Conservation (phyloP, 164 flowering plant genomes). For the Magnolia sinica region DNA sequence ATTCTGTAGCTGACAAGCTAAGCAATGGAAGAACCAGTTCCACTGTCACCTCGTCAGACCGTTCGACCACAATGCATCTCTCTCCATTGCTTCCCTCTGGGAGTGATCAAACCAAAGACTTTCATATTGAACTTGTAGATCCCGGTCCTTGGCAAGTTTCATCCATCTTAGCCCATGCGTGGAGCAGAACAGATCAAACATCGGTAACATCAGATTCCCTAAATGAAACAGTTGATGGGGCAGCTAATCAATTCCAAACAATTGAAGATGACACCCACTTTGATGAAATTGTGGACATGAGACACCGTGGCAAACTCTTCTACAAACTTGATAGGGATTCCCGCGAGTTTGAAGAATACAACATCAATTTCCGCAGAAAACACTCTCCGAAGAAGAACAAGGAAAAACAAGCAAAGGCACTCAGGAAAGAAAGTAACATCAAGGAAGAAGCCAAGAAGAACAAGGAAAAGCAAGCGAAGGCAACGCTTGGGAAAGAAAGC, state of each 20-base stretch:
- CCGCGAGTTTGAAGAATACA: constrained; percentile 77
- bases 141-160: constrained; percentile 67
- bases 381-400: constrained; percentile 32
- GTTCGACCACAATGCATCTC: constrained; percentile 20
- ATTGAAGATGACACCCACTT: constrained; percentile 36
- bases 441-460: constrained; percentile 26
- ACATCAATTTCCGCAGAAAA: constrained; percentile 52
- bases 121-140: constrained; percentile 60
- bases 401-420: constrained; percentile 16
- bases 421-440: constrained; percentile 24
- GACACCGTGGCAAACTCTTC: constrained; percentile 63
- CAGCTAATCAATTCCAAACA: background rate
- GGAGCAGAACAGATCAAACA: constrained; percentile 26
- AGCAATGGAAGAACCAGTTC: background rate
- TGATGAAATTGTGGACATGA: constrained; percentile 84
- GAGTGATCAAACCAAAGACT: constrained; percentile 18
- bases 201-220: background rate
- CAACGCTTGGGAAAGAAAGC: constrained; percentile 17
- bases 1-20: background rate
- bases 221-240: constrained; percentile 21
- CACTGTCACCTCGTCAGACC: constrained; percentile 2
- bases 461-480: constrained; percentile 21
- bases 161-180: constrained; percentile 48
- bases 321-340: constrained; percentile 74
- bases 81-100: constrained; percentile 35